Conservation (phyloP, 2,329 filamentous ascomycete genomes). For the Colletotrichum incanum region DNA sequence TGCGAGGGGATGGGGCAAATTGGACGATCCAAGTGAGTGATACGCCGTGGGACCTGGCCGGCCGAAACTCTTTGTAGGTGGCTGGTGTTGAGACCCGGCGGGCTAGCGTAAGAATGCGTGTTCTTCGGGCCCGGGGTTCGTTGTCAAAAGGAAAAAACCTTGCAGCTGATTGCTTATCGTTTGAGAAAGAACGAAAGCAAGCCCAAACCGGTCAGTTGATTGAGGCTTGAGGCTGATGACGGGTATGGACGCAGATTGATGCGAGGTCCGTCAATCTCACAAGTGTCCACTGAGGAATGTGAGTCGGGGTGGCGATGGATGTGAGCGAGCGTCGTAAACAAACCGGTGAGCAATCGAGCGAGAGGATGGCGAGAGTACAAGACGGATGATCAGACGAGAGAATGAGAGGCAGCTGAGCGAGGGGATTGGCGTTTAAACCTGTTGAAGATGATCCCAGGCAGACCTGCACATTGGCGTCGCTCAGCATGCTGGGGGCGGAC, state of each 20-base stretch:
- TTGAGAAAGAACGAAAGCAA: conserved; percentile 16
- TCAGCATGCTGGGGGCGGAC: conserved; percentile 29
- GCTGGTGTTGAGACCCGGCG: conserved; percentile 35
- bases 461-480: conserved; percentile 31
- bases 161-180: conserved; percentile 19
- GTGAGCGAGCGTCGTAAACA: conserved; percentile 33
- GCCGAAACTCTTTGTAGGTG: conserved; percentile 37
- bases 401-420: conserved; percentile 22
- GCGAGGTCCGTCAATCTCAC: conserved; percentile 24
- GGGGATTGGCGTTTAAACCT: conserved; percentile 43
- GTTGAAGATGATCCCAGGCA: conserved; percentile 42
- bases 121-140: conserved; percentile 21
- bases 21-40: conserved; percentile 28
- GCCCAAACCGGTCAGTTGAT: background rate
- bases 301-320: conserved; percentile 27
- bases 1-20: conserved; percentile 34
- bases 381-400: conserved; percentile 29
- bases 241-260: conserved; percentile 37
- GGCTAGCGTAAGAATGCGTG: conserved; percentile 22
- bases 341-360: conserved; percentile 5
- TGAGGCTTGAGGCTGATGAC: conserved; percentile 5
- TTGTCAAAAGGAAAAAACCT: conserved; percentile 13
- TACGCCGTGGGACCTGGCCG: conserved; percentile 35
- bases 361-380: conserved; percentile 34
- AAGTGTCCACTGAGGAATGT: conserved; percentile 34